Conservation (phyloP, 768 basidiomycete genomes). For the Coprinellus aureogranulatus region DNA sequence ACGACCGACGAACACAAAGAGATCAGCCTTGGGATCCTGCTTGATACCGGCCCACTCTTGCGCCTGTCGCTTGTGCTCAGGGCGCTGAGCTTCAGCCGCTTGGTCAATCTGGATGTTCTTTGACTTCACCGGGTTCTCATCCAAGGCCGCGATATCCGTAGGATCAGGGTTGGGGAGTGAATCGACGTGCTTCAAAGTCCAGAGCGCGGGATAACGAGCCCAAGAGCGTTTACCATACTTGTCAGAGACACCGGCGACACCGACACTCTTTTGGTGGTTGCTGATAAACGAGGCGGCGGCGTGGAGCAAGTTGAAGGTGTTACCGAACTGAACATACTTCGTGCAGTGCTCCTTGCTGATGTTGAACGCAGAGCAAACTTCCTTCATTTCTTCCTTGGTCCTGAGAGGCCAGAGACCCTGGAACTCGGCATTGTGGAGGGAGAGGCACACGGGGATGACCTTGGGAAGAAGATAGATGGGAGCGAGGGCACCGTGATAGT, state of each 20-base stretch:
- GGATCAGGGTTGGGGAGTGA: conserved; percentile 95
- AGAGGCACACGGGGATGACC: conserved; percentile 85
- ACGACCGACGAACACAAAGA: conserved; percentile 95
- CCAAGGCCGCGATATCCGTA: conserved; percentile 89
- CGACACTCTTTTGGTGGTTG: conserved; percentile 87
- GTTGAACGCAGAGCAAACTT: conserved; percentile 97
- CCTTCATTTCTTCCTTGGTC: conserved; percentile 98
- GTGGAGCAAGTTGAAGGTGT: conserved; percentile 94
- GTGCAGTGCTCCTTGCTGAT: conserved; percentile 94
- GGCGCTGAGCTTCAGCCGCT: conserved; percentile 83
- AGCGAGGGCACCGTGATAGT: conserved; percentile 91
- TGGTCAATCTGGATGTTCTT: conserved; percentile 76
- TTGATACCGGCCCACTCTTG: conserved; percentile 95
- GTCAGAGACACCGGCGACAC: conserved; percentile 96
- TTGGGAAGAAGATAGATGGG: conserved; percentile 90
- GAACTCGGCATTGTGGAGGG: conserved; percentile 96
- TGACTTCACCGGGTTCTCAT: conserved; percentile 69
- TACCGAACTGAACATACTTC: conserved; percentile 97
- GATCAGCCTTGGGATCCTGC: conserved; percentile 84
- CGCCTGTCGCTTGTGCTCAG: conserved; percentile 86
- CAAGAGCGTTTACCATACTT: conserved; percentile 97
- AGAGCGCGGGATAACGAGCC: conserved; percentile 94
- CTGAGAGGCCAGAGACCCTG: conserved; percentile 95
- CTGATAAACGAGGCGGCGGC: conserved; percentile 92
- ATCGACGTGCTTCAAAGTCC: conserved; percentile 94